These are phyloP conservation scores for Verticillium tricorpus DNA, from an alignment of 2,329 filamentous ascomycete genomes.

Conservation along the genomic window DNA sequence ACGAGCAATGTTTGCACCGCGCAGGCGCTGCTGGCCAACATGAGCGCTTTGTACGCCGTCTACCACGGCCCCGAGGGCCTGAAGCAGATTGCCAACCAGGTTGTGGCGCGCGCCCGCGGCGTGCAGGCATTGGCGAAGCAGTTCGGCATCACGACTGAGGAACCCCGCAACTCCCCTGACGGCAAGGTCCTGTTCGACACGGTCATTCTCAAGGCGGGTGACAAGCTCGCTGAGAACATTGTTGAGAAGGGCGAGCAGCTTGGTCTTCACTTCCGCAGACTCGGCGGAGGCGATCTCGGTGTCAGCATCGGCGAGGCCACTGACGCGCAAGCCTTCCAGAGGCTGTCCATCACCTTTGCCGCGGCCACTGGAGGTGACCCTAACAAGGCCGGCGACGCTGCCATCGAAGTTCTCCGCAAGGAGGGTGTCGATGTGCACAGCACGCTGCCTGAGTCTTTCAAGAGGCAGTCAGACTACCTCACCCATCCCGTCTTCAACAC, in stretches of 20 bases:
- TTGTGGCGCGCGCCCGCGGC: slow-evolving; percentile 66
- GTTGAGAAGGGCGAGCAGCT: slow-evolving; percentile 46
- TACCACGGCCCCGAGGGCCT: slow-evolving; percentile 87
- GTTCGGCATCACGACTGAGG: slow-evolving; percentile 60
- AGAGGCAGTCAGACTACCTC: slow-evolving; percentile 70
- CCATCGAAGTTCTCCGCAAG: slow-evolving; percentile 37
- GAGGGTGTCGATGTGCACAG: slow-evolving; percentile 26
- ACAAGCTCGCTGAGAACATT: slow-evolving; percentile 40
- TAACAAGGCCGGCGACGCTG: slow-evolving; percentile 16
- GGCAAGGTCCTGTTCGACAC: slow-evolving; percentile 73
- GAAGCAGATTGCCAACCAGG: slow-evolving; percentile 75
- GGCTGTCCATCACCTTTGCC: slow-evolving; percentile 29
- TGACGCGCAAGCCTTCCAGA: slow-evolving; percentile 49
- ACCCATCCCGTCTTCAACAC: slow-evolving; percentile 93
- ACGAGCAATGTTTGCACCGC: slow-evolving; percentile 98
- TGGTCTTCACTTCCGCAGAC: slow-evolving; percentile 57
- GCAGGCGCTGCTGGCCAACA: slow-evolving; percentile 89
- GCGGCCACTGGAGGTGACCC: slow-evolving; percentile 15
- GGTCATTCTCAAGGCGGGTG: slow-evolving; percentile 58
- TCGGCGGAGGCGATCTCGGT: slow-evolving; percentile 57
- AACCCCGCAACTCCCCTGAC: slow-evolving; percentile 50
- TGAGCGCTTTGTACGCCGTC: slow-evolving; percentile 90
- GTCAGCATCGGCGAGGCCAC: slow-evolving; percentile 71
- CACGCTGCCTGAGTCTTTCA: slow-evolving; percentile 53
- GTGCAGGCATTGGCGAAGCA: slow-evolving; percentile 60